Base-by-base conservation (phyloP, 768 basidiomycete species). In the Leccinum subtestaceum region DNA sequence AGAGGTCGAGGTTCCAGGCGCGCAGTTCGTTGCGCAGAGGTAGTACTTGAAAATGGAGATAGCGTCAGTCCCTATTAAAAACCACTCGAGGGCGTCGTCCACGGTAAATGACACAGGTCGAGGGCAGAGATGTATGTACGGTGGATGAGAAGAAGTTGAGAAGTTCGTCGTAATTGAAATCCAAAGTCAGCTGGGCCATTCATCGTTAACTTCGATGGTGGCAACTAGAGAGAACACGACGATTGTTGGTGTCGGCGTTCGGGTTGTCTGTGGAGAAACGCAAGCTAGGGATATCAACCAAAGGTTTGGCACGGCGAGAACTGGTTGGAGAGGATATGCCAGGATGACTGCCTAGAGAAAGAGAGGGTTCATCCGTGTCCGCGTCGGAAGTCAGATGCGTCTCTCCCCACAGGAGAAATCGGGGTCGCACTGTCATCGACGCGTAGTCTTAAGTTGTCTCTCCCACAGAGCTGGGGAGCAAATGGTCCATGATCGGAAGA, bases 121-220 rank as follows among this genome's bases (percentile, higher is more conserved):
- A 88, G 77, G 2, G 89, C 85, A 54, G 80, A 81, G 70, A 95
- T 81, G 72, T 93, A 96, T 47, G 89, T 85, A 56, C 94, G 86
- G 69, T 94, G 96, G 2, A 93, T 95, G 70, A 96, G 81, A 97
- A 93, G 71, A 95, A 95, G 66, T 91, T 87, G 57, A 93, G 80
- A 29, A 95, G 79, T 65, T 94, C 91, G 70, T 94, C 93, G 59
- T 92, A 91, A 71, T 90, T 86, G 66, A 94, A 77, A 65, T 90
- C 87, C 65, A 87, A 89, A 31, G 95, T 95, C 52, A 96, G 76
- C 67, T 96, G 92, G 1, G 91, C 93, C 55, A 97, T 87, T 91
- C 92, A 93, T 0, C 94, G 87, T 71, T 95, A 21, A 21, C 21
- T 2, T 21, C 94, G 66, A 95, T 92, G 4, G 92, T 94, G 4